phyloP scores from a whole-genome alignment of 1,139 yeast species.

The Wickerhamomyces sp. region DNA sequence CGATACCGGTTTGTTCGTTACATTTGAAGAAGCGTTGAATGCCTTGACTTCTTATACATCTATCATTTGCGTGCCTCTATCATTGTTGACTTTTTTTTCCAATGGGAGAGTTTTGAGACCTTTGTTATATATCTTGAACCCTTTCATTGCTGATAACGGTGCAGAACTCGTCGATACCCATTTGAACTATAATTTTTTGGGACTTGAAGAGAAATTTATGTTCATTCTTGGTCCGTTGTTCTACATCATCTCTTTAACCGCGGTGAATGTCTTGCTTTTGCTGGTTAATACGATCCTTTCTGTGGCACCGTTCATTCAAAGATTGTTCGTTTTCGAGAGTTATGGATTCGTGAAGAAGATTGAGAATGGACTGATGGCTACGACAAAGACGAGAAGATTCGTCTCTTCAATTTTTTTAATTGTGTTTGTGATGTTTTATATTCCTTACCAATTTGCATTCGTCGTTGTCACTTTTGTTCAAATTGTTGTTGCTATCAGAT shows the following conservation, averaged over 20 bases:
- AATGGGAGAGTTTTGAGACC: slow-evolving; percentile 25
- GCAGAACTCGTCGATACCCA: slow-evolving; percentile 22
- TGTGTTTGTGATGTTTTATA: slow-evolving; percentile 46
- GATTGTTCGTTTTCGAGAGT: not conserved
- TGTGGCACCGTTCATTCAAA: not conserved
- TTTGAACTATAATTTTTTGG: slow-evolving; percentile 50
- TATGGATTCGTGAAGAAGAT: not conserved
- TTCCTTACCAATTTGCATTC: slow-evolving; percentile 79
- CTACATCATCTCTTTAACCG: slow-evolving; percentile 44
- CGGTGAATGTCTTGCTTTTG: slow-evolving; percentile 32
- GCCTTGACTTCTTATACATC: slow-evolving; percentile 26
- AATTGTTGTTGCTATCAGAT: slow-evolving; percentile 38
- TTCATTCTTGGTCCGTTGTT: slow-evolving; percentile 59
- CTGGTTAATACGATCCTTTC: not conserved
- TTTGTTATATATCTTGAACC: slow-evolving; percentile 45
- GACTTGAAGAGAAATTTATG: slow-evolving; percentile 53
- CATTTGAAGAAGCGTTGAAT: slow-evolving; percentile 44
- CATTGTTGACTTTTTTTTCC: slow-evolving; percentile 36
- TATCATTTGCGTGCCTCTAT: slow-evolving; percentile 18
- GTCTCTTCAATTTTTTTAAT: slow-evolving; percentile 35
- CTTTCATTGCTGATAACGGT: slow-evolving; percentile 41
- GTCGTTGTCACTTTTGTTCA: slow-evolving; percentile 54
- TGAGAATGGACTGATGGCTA: slow-evolving; percentile 2
- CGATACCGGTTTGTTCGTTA: slow-evolving; percentile 40
- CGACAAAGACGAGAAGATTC: slow-evolving; percentile 24